Base-by-base conservation (phyloP, 2,329 filamentous ascomycete genomes). In the Fragosphaeria purpurea region DNA sequence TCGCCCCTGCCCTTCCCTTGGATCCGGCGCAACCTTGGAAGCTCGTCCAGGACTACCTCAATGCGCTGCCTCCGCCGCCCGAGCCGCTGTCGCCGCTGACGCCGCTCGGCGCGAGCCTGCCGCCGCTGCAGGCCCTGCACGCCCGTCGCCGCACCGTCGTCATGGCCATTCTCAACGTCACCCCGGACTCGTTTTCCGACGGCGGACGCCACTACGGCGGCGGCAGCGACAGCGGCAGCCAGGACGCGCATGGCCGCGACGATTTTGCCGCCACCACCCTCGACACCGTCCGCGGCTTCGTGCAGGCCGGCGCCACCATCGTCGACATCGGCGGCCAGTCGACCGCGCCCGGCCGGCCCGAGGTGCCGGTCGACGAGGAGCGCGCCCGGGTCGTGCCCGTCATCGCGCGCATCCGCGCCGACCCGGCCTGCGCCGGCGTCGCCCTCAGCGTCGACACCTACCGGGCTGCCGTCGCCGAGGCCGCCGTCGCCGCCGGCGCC, bases 111-210 rank as follows among this genome's bases (percentile, higher is more conserved):
- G 44, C 65, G 6, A 63, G 64, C 6, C 63, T 76, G 39, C 66
- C 73, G 9, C 71, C 80, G 1, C 67, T 93, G 40, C 77, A 79
- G 47, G 74, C 86, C 13, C 68, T 80, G 34, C 68, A 71, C 35
- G 68, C 74, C 6, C 71, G 74, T 44, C 77, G 83, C 45, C 73
- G 70, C 48, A 96, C 91, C 0, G 80, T 81, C 44, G 69, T 96
- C 58, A 98, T 98, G 93, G 87, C 86, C 50, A 95, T 98, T 56
- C 74, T 97, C 44, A 98, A 98, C 67, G 71, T 95, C 48, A 97
- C 93, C 0, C 91, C 91, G 0, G 91, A 98, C 68, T 97, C 91
- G 8, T 98, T 98, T 71, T 97, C 91, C 1, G 90, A 97, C 62
- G 91, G 89, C 48, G 89, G 89, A 7, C 61, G 72, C 7, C 78